These are phyloP conservation scores for Ambrosiella cleistominuta DNA, from an alignment of 2,329 filamentous ascomycete species.

Conservation along the genomic window DNA sequence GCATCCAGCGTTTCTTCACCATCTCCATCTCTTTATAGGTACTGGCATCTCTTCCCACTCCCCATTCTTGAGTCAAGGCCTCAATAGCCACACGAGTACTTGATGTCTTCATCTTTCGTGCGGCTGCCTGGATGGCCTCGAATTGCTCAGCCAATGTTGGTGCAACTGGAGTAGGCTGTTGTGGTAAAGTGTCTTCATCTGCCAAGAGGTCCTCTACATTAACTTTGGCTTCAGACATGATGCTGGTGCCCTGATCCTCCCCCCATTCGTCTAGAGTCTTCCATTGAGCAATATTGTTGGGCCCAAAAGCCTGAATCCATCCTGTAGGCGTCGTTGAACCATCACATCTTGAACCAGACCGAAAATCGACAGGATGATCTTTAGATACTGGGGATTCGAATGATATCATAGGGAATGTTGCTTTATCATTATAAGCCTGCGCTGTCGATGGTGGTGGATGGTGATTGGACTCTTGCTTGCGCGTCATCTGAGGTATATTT, in stretches of 20 bases:
- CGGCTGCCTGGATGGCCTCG: slow-evolving; percentile 31
- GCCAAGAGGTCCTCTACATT: slow-evolving; percentile 9
- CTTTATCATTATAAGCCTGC: neutral
- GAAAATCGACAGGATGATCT: slow-evolving; percentile 9
- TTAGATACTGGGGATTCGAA: neutral
- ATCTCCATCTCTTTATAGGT: slow-evolving; percentile 34
- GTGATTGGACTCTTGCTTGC: neutral
- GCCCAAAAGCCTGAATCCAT: slow-evolving; percentile 10
- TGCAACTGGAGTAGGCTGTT: slow-evolving; percentile 17
- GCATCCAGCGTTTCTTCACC: slow-evolving; percentile 44
- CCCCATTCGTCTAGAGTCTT: slow-evolving; percentile 26
- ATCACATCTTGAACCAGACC: neutral
- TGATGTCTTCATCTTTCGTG: slow-evolving; percentile 36
- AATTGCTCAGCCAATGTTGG: slow-evolving; percentile 16
- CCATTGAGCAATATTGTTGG: slow-evolving; percentile 7
- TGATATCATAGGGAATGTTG: neutral
- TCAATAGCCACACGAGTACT: slow-evolving; percentile 33
- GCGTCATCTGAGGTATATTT: neutral
- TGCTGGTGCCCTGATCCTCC: neutral
- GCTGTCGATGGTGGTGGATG: neutral
- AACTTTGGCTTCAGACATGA: neutral
- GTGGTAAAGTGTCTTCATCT: slow-evolving; percentile 5
- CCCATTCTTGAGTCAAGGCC: slow-evolving; percentile 35
- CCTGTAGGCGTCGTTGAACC: neutral
- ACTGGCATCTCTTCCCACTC: slow-evolving; percentile 26